phyloP scores from a whole-genome alignment of 768 basidiomycete genomes.

The Suillus paluster region DNA sequence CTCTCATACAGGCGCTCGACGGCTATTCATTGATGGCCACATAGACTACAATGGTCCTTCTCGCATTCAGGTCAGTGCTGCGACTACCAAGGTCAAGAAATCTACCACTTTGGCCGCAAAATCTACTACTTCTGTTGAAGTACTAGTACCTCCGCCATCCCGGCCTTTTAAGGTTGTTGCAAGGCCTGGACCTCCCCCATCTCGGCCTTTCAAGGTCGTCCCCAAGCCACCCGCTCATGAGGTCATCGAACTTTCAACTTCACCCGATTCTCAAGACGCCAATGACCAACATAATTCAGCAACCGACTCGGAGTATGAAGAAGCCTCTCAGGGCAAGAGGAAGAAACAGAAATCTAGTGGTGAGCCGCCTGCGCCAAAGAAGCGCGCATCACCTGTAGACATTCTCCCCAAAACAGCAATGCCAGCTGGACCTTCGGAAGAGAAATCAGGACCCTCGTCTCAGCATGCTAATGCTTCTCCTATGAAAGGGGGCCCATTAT shows the following conservation, averaged over 20 bases:
- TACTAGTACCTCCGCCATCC: background rate
- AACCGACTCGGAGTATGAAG: background rate
- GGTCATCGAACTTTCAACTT: background rate
- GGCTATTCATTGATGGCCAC: too few species aligned
- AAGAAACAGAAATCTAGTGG: background rate
- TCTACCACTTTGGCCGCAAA: too few species aligned
- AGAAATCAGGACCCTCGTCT: too few species aligned
- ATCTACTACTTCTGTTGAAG: too few species aligned
- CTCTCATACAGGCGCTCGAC: too few species aligned
- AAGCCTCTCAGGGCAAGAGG: background rate
- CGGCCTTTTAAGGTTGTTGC: background rate
- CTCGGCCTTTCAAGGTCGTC: too few species aligned
- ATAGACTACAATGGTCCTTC: too few species aligned
- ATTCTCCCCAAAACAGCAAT: background rate
- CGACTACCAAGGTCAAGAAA: too few species aligned
- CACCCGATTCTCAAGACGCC: background rate
- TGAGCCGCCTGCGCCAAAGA: background rate
- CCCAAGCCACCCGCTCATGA: background rate
- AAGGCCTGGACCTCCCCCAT: too few species aligned
- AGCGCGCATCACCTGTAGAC: background rate
- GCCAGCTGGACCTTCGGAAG: background rate
- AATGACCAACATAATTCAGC: background rate
- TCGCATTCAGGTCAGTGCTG: too few species aligned
- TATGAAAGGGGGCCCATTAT: background rate
- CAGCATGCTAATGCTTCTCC: too few species aligned